These are phyloP conservation scores for Nakazawaea sp. DNA, from an alignment of 805 yeast species.

Conservation along the genomic window DNA sequence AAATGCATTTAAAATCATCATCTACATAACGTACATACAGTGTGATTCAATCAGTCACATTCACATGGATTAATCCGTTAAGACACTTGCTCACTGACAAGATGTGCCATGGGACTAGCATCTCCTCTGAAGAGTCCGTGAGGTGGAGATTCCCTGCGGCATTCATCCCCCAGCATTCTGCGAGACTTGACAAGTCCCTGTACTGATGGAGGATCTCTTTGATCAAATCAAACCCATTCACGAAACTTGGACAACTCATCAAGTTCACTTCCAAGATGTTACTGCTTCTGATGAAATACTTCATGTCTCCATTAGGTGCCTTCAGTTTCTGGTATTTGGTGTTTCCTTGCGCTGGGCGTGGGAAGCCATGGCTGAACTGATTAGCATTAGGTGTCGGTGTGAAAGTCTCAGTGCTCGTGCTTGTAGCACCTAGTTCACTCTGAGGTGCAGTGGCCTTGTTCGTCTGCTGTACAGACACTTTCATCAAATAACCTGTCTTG, in stretches of 20 bases:
- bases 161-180: constrained; percentile 28
- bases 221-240: constrained; percentile 49
- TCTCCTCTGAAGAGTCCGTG: constrained; percentile 17
- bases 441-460: background rate
- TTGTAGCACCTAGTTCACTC: background rate
- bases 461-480: constrained; percentile 15
- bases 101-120: constrained; percentile 68
- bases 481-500: constrained; percentile 61
- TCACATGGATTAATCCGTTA: constrained; percentile 51
- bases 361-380: background rate
- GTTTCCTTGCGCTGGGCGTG: background rate
- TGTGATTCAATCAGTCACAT: constrained; percentile 32
- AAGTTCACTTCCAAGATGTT: constrained; percentile 54
- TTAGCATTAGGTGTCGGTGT: background rate
- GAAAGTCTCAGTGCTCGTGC: background rate
- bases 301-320: background rate
- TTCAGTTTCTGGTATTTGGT: background rate
- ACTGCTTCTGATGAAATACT: background rate
- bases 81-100: constrained; percentile 58
- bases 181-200: constrained; percentile 44
- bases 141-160: constrained; percentile 16
- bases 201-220: constrained; percentile 52
- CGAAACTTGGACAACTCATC: constrained; percentile 66
- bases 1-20: no score
- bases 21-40: no score